Evolutionary conservation across 441 rosid genomes (phyloP).

Genomic region (Theobroma grandiflorum): DNA sequence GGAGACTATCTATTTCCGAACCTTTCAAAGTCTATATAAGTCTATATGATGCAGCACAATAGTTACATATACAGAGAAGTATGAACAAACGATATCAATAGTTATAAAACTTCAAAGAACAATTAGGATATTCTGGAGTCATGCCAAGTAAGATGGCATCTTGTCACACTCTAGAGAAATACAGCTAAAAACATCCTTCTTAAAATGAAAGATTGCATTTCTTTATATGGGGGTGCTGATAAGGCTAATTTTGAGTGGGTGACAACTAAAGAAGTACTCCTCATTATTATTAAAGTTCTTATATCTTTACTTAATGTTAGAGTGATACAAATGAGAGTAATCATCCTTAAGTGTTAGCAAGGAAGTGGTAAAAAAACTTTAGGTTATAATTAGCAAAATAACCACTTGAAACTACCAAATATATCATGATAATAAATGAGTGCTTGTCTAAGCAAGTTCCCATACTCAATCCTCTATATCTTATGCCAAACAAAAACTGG

Average conservation of each 20-base stretch:
- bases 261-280: not conserved
- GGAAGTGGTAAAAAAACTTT: not conserved
- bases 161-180: not conserved
- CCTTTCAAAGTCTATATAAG: not conserved
- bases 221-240: not conserved
- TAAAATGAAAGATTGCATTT: not conserved
- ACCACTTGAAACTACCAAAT: not conserved
- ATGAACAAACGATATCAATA: not conserved
- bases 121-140: not conserved
- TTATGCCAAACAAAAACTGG: not conserved
- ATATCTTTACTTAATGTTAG: not conserved
- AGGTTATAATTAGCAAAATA: not conserved
- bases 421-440: not conserved
- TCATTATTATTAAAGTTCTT: not conserved
- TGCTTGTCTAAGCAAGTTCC: not conserved
- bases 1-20: not conserved
- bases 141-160: not conserved
- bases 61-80: not conserved
- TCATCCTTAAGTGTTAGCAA: not conserved
- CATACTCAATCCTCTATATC: not conserved
- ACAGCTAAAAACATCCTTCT: not conserved
- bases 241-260: not conserved
- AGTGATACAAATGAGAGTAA: not conserved
- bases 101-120: not conserved
- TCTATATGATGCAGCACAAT: not conserved